phyloP scores from a whole-genome alignment of 768 basidiomycete genomes.

The Podaxis pistillaris region DNA sequence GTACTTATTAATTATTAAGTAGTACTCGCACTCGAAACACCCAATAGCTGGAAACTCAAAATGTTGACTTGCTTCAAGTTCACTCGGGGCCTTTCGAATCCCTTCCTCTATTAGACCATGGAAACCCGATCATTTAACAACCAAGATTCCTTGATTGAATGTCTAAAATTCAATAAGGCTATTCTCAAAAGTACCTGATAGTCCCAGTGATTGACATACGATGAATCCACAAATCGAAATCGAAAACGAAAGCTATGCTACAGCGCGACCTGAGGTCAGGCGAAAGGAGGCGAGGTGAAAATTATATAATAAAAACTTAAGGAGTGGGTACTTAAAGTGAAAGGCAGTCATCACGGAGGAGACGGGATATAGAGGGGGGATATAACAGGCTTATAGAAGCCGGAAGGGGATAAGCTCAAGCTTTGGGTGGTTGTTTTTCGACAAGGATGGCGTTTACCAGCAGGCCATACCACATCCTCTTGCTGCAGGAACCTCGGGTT shows the following conservation, averaged over 20 bases:
- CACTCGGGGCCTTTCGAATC: background rate
- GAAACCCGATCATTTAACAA: background rate
- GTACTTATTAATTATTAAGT: no score
- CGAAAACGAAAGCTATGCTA: constrained; percentile 1
- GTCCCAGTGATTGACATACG: background rate
- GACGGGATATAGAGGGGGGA: background rate
- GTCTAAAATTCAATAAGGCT: background rate
- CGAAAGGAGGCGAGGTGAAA: background rate
- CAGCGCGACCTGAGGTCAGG: constrained; percentile 9
- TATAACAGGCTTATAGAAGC: background rate
- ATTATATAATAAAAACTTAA: background rate
- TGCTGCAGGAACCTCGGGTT: background rate
- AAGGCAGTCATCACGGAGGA: background rate
- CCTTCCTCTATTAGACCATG: background rate
- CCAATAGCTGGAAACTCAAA: no score
- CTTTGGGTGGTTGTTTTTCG: background rate
- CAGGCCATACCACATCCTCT: constrained; percentile 6
- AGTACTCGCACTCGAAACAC: no score
- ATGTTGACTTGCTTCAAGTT: no score
- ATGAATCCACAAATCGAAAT: background rate
- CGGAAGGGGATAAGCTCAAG: background rate
- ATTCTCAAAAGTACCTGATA: background rate
- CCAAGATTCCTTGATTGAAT: background rate
- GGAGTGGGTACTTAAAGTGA: background rate
- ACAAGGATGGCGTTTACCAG: background rate